phyloP scores from a whole-genome alignment of 2,329 filamentous ascomycete species.

The Exserohilum turcica region DNA sequence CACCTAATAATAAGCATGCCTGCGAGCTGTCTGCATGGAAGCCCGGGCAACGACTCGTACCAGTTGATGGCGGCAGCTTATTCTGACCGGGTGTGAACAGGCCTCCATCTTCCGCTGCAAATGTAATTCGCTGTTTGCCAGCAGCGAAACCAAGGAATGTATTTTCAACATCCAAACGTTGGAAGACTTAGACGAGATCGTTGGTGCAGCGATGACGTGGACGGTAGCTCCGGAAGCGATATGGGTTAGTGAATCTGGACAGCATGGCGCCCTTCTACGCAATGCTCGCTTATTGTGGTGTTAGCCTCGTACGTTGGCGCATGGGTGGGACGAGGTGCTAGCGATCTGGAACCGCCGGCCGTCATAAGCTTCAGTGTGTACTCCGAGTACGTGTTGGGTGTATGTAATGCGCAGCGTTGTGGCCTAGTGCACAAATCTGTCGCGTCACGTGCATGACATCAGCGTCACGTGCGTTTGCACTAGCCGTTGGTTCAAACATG shows the following conservation, averaged over 20 bases:
- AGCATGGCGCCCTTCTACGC: not conserved
- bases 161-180: not conserved
- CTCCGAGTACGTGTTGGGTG: not conserved
- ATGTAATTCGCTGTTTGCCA: not conserved
- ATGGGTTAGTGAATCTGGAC: not conserved
- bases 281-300: not conserved
- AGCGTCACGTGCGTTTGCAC: slow-evolving; percentile 1
- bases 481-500: not conserved
- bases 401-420: not conserved
- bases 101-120: no score
- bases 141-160: not conserved
- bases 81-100: not conserved
- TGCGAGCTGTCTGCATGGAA: not conserved
- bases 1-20: not conserved
- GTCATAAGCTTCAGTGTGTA: not conserved
- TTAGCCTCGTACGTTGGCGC: not conserved
- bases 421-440: not conserved
- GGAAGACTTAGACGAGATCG: not conserved
- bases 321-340: not conserved
- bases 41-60: not conserved
- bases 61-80: not conserved
- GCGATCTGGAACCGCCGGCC: not conserved
- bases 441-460: slow-evolving; percentile 1
- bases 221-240: not conserved
- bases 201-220: not conserved